Conservation (phyloP, 495 filamentous ascomycete species). For the Talaromyces thailandensis region DNA sequence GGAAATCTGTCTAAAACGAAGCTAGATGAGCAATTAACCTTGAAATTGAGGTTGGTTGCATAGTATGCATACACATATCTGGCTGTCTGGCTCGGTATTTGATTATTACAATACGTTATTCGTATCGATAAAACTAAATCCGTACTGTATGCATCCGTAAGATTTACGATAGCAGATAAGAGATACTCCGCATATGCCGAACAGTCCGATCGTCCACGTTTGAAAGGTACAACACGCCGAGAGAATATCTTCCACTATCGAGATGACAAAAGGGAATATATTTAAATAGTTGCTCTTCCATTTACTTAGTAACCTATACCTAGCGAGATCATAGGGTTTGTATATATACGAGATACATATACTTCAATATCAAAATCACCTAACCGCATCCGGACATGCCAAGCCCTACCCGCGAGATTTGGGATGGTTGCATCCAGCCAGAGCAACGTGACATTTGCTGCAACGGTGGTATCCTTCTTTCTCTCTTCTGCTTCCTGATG, state of each 20-base stretch:
- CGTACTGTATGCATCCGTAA: neutral
- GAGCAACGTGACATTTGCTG: constrained; percentile 6
- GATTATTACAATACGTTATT: neutral
- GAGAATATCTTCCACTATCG: neutral
- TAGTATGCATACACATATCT: too few relatives aligned
- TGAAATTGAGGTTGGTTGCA: neutral
- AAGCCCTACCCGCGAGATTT: neutral
- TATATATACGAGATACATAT: neutral
- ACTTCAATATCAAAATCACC: neutral
- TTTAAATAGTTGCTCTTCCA: neutral
- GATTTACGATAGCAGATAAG: neutral
- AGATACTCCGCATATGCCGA: neutral
- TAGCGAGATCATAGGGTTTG: neutral
- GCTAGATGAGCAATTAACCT: neutral
- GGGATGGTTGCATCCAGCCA: constrained; percentile 2
- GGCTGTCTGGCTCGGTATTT: neutral
- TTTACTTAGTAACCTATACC: neutral
- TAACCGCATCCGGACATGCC: neutral
- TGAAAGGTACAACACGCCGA: neutral
- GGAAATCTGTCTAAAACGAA: neutral
- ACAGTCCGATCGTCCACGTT: neutral
- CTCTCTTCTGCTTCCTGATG: neutral
- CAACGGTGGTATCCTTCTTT: neutral
- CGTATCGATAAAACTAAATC: neutral
- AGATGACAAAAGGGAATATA: neutral